phyloP scores from a whole-genome alignment of 306 rosid genomes.

The Cucurbita argyrosperma region DNA sequence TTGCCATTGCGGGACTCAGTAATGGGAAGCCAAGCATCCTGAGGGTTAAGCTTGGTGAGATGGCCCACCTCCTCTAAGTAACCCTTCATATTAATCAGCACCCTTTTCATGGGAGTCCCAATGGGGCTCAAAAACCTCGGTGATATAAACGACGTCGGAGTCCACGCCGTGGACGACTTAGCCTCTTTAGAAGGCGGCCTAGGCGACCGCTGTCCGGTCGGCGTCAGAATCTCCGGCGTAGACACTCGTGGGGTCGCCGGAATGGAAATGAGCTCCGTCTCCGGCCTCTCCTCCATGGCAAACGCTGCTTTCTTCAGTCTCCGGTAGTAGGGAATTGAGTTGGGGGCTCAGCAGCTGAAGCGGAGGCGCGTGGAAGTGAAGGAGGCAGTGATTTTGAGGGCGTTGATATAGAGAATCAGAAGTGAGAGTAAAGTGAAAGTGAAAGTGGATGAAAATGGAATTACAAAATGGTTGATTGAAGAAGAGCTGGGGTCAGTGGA shows the following conservation, averaged over 20 bases:
- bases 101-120: constrained; percentile 97
- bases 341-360: too few relatives aligned
- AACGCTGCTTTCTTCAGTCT: too few relatives aligned
- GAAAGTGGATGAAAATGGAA: background rate
- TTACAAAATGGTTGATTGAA: background rate
- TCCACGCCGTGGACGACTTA: constrained; percentile 83
- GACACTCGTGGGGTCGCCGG: constrained; percentile 92
- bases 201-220: constrained; percentile 87
- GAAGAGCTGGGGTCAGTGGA: background rate
- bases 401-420: background rate
- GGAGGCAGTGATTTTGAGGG: background rate
- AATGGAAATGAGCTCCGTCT: constrained; percentile 86
- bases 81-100: constrained; percentile 83
- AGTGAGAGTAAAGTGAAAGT: background rate
- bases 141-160: constrained; percentile 86
- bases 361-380: too few relatives aligned
- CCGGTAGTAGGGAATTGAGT: too few relatives aligned
- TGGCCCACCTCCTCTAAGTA: constrained; percentile 94
- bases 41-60: constrained; percentile 92
- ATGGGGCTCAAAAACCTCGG: constrained; percentile 97
- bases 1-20: constrained; percentile 95
- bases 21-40: constrained; percentile 99
- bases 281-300: constrained; percentile 83
- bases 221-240: constrained; percentile 85
- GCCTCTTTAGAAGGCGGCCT: constrained; percentile 66